Evolutionary conservation across 2,329 filamentous ascomycete species (phyloP).

Genomic region (Stagonosporopsis cucurbitacearum): DNA sequence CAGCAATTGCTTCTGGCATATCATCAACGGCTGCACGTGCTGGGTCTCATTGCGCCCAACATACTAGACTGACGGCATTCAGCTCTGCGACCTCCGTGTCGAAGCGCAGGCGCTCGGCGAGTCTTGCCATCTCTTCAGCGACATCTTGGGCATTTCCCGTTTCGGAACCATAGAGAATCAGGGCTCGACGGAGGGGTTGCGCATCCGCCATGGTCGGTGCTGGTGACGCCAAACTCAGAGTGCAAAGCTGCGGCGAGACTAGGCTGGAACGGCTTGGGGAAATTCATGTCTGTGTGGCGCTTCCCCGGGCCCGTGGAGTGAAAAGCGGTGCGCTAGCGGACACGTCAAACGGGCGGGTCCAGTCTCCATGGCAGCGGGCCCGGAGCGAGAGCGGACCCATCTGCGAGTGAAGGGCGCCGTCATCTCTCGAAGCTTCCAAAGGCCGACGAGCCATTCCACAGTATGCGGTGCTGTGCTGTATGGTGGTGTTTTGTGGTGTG

Average conservation of each 20-base stretch:
- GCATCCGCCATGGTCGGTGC: slow-evolving; percentile 29
- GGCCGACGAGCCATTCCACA: neutral
- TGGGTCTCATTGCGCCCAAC: slow-evolving; percentile 41
- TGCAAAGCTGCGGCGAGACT: slow-evolving; percentile 27
- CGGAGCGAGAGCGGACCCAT: neutral
- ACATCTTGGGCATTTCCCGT: slow-evolving; percentile 94
- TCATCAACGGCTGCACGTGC: slow-evolving; percentile 11
- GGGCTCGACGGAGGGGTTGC: slow-evolving; percentile 54
- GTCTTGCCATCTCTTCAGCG: slow-evolving; percentile 79
- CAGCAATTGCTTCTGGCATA: slow-evolving; percentile 51
- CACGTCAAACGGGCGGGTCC: slow-evolving; percentile 37
- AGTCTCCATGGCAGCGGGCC: slow-evolving; percentile 26
- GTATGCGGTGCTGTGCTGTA: slow-evolving; percentile 8
- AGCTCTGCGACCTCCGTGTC: slow-evolving; percentile 76
- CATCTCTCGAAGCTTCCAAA: slow-evolving; percentile 18
- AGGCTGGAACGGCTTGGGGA: slow-evolving; percentile 22
- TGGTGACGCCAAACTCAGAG: slow-evolving; percentile 16
- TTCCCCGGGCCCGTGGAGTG: slow-evolving; percentile 24
- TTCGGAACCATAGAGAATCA: slow-evolving; percentile 92
- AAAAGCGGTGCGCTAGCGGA: slow-evolving; percentile 35
- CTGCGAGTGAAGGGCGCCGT: slow-evolving; percentile 5
- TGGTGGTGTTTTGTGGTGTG: no score
- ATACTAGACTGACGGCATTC: slow-evolving; percentile 76
- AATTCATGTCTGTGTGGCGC: slow-evolving; percentile 25
- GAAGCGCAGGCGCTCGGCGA: slow-evolving; percentile 81